A percentile compares a stretch with the other conserved stretches of the same genome.
These are phyloP conservation scores for Penicillium paxilli DNA, from an alignment of 495 filamentous ascomycete genomes.

Conservation along the genomic window DNA sequence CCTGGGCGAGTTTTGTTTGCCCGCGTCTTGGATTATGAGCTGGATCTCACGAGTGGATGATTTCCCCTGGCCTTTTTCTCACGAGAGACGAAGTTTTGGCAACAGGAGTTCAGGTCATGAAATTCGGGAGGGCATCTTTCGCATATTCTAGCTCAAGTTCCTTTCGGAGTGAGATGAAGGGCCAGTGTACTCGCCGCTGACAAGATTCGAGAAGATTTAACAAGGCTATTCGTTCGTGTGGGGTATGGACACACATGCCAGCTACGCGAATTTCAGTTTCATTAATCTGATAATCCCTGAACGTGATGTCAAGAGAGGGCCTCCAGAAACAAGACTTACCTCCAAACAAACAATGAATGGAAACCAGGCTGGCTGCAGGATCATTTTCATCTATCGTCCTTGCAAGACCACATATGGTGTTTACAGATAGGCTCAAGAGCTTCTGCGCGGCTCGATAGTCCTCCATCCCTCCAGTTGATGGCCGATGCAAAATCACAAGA, in stretches of 20 bases:
- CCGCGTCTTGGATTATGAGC: too few relatives aligned
- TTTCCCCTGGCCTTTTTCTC: too few relatives aligned
- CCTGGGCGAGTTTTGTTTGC: too few relatives aligned
- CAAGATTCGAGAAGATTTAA: constrained; percentile 23
- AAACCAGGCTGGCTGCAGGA: constrained; percentile 17
- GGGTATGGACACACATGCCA: constrained; percentile 28
- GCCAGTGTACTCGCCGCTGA: constrained; percentile 25
- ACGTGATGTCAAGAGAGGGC: not conserved
- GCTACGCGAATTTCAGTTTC: constrained; percentile 22
- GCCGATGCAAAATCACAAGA: constrained; percentile 27
- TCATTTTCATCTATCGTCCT: constrained; percentile 20
- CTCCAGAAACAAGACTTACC: constrained; percentile 10
- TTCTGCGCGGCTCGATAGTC: constrained; percentile 27
- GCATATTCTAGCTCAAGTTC: constrained; percentile 29
- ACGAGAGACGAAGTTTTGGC: not conserved
- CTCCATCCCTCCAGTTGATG: constrained; percentile 23
- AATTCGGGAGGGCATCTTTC: constrained; percentile 19
- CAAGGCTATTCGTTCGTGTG: constrained; percentile 23
- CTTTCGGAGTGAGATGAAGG: constrained; percentile 18
- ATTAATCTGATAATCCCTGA: not conserved
- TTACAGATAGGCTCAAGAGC: constrained; percentile 13
- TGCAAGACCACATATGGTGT: constrained; percentile 28
- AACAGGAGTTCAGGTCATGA: constrained; percentile 9
- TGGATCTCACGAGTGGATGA: too few relatives aligned
- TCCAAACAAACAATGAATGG: constrained; percentile 29